Conservation (phyloP, 2,329 filamentous ascomycete genomes). For the Fusarium acutatum region DNA sequence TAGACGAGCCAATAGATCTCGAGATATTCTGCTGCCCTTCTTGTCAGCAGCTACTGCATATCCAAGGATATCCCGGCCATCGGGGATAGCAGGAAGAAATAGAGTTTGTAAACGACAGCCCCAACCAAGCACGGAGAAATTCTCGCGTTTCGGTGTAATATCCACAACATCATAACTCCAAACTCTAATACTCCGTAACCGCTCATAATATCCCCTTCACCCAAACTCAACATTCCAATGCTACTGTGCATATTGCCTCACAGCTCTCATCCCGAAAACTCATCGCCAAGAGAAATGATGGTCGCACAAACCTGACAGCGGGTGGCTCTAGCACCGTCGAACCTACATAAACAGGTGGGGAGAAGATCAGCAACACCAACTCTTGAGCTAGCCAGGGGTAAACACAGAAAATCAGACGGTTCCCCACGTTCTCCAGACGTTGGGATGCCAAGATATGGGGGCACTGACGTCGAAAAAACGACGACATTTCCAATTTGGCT, state of each 20-base stretch:
- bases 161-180: not conserved
- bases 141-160: not conserved
- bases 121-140: not conserved
- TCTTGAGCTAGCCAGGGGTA: not conserved
- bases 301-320: not conserved
- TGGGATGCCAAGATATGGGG: conserved; percentile 15
- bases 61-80: not conserved
- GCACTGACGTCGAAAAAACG: not conserved
- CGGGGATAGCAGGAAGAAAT: not conserved
- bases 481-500: not conserved
- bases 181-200: not conserved
- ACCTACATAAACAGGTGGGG: conserved; percentile 3
- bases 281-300: not conserved
- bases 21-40: not conserved
- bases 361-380: not conserved
- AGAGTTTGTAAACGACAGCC: not conserved
- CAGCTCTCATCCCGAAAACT: not conserved
- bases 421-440: conserved; percentile 23
- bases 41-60: not conserved
- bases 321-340: not conserved
- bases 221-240: not conserved
- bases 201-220: not conserved
- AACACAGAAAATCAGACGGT: not conserved
- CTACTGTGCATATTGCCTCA: not conserved
- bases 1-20: not conserved